Percentiles rank a stretch among this genome's conserved stretches.
Conservation (phyloP, 2,329 filamentous ascomycete genomes). For the Colletotrichum abscissum region DNA sequence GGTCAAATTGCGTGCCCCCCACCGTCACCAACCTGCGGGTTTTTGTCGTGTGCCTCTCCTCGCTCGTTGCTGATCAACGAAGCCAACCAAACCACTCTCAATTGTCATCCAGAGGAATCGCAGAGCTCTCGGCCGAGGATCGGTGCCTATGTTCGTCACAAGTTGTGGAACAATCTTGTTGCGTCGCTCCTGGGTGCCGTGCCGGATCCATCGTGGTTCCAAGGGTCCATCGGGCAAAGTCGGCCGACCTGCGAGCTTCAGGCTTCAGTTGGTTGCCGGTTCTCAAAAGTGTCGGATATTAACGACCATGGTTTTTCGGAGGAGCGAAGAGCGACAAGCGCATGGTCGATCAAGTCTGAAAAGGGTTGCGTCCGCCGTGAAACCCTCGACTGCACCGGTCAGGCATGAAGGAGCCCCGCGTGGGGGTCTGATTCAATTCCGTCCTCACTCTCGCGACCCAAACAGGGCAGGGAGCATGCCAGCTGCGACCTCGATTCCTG, state of each 20-base stretch:
- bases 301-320: constrained; percentile 25
- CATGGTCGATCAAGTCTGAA: constrained; percentile 31
- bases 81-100: constrained; percentile 25
- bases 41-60: constrained; percentile 22
- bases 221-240: constrained; percentile 16
- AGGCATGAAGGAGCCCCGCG: constrained; percentile 33
- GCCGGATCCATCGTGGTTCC: background rate
- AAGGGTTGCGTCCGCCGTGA: constrained; percentile 29
- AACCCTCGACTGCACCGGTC: constrained; percentile 14
- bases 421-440: constrained; percentile 28
- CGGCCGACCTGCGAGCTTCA: constrained; percentile 19
- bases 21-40: constrained; percentile 16
- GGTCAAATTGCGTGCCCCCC: constrained; percentile 34
- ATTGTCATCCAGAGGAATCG: constrained; percentile 28
- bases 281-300: constrained; percentile 19
- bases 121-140: constrained; percentile 22
- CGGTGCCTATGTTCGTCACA: background rate
- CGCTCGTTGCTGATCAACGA: constrained; percentile 16
- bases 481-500: constrained; percentile 19
- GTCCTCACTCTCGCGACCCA: constrained; percentile 15
- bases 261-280: constrained; percentile 1
- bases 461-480: constrained; percentile 23
- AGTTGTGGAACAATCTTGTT: background rate
- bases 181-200: background rate
- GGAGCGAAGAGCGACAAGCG: constrained; percentile 14